Evolutionary conservation across 1,284 basidiomycete species (phyloP), one percentile per base, ranked within the genome.

Genomic region (Cutaneotrichosporon curvatum): DNA sequence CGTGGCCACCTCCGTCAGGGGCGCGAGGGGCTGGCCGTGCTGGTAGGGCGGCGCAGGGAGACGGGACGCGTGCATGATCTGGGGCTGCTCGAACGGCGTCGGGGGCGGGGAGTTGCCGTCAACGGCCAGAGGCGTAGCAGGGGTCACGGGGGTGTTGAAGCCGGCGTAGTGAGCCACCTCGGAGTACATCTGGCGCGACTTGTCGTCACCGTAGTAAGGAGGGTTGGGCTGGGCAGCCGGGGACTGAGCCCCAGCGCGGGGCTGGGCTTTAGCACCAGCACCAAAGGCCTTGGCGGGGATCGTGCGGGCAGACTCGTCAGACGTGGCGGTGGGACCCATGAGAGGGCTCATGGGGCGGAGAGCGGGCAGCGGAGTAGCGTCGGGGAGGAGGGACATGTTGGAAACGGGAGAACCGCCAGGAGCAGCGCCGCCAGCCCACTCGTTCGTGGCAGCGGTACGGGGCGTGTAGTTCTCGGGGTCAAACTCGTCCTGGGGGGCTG

Each of bases 11-110:
- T 71, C 69, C 14, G 32, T 32, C 16, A 71, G 44, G 4, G 67
- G 64, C 5, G 65, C 61, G 1, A 71, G 59, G 1, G 69, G 69
- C 43, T 57, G 60, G 40, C 69, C 69, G 47, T 71, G 69, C 34
- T 62, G 51, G 50, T 69, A 71, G 8, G 67, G 67, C 48, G 43
- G 57, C 52, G 39, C 55, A 46, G 33, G 47, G 34, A 8, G 64
- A 39, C 16, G 37, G 45, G 7, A 58, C 15, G 14, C 47, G 45
- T 30, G 58, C 59, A 32, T 55, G 42, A 40, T 36, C 32, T 20
- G 34, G 35, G 34, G 15, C 57, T 51, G 39, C 53, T 45, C 12
- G 40, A 22, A 18, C 3, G n/a, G 30, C n/a, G n/a, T 7, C 11
- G 16, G 33, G 33, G 33, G 25, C 25, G 25, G 25, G 7, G 25